Evolutionary conservation across 495 filamentous ascomycete genomes (phyloP).

Genomic region (Halenospora varia): DNA sequence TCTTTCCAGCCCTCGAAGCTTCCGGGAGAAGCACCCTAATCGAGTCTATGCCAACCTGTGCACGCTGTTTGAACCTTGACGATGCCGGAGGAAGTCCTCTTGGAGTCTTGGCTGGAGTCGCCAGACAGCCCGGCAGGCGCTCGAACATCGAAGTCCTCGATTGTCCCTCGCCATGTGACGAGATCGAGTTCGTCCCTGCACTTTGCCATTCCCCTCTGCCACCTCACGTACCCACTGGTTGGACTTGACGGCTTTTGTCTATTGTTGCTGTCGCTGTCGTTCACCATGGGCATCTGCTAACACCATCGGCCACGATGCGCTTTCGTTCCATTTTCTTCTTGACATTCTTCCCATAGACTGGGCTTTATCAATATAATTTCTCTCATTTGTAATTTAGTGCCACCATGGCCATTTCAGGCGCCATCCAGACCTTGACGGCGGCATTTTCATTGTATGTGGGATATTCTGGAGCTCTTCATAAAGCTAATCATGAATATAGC

Average conservation of each 20-base stretch:
- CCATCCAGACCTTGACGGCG: conserved; percentile 45
- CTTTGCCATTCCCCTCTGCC: conserved; percentile 3
- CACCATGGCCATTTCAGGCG: conserved; percentile 34
- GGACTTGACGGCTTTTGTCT: conserved; percentile 19
- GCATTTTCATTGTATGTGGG: conserved; percentile 51
- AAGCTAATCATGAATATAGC: conserved; percentile 27
- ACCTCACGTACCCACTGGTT: conserved; percentile 22
- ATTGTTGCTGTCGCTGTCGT: conserved; percentile 26
- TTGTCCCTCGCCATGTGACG: too few relatives aligned
- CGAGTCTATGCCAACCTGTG: conserved; percentile 10
- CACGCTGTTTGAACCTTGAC: conserved; percentile 13
- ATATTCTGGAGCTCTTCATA: background rate
- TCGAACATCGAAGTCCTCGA: too few relatives aligned
- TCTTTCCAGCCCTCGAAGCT: conserved; percentile 8
- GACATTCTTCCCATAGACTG: conserved; percentile 47
- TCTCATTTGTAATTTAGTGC: conserved; percentile 26
- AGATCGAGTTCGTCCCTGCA: background rate
- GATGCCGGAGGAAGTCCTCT: conserved; percentile 2
- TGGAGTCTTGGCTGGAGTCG: background rate
- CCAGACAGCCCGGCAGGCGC: too few relatives aligned
- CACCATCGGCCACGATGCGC: conserved; percentile 27
- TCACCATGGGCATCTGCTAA: conserved; percentile 25
- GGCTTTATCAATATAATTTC: conserved; percentile 36
- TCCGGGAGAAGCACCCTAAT: conserved; percentile 15
- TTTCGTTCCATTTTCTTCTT: conserved; percentile 29